phyloP scores from a whole-genome alignment of 139 green algal species.

The Limnomonas spitsbergensis region DNA sequence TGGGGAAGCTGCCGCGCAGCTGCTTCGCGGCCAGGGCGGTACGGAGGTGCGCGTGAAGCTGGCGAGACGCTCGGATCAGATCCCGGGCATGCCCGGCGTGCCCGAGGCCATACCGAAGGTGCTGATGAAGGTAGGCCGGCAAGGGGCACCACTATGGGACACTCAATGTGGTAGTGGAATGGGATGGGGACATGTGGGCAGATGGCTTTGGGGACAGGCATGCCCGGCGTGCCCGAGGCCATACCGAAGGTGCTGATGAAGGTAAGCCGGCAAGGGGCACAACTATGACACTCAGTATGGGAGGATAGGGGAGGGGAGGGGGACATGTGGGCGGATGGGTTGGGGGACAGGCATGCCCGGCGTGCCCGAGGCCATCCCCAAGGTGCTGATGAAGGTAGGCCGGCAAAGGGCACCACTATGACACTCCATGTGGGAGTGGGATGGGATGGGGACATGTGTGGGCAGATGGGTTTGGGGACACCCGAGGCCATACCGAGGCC shows the following conservation, averaged over 20 bases:
- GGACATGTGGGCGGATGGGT: conserved; percentile 51
- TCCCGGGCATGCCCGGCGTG: conserved; percentile 68
- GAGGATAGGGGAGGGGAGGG: no score
- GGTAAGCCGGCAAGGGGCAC: no score
- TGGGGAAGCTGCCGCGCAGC: conserved; percentile 64
- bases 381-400: conserved; percentile 12
- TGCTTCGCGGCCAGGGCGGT: conserved; percentile 75
- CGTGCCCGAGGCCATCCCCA: conserved; percentile 41
- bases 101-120: conserved; percentile 39
- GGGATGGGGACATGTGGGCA: no score
- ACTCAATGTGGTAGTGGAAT: no score
- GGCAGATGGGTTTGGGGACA: no score
- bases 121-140: conserved; percentile 4
- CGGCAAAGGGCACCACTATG: background rate
- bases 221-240: conserved; percentile 55
- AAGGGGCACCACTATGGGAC: background rate
- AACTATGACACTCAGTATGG: no score
- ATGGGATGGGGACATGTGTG: no score
- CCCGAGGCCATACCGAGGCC: no score
- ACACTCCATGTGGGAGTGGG: no score
- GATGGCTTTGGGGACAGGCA: no score
- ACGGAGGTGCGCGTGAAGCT: conserved; percentile 56
- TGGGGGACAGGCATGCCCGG: conserved; percentile 70
- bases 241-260: no score
- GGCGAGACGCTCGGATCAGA: conserved; percentile 51